phyloP scores from a whole-genome alignment of 1,139 yeast genomes.

The Meyerozyma smithsonii region DNA sequence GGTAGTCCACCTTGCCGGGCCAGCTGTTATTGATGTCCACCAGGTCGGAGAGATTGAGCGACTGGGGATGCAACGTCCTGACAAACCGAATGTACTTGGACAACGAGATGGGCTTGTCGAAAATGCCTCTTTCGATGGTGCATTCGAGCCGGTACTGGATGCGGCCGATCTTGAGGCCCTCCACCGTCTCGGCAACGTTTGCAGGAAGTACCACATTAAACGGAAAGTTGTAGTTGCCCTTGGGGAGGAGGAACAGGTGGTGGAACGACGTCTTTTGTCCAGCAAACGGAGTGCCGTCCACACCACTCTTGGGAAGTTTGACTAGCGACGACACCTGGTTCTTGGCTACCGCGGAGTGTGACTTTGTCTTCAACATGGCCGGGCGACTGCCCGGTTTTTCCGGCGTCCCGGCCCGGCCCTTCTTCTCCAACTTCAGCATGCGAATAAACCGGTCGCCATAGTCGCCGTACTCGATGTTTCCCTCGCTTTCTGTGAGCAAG shows the following conservation, averaged over 20 bases:
- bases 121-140: constrained; percentile 49
- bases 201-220: constrained; percentile 54
- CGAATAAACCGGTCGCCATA: constrained; percentile 32
- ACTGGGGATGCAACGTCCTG: constrained; percentile 51
- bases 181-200: constrained; percentile 61
- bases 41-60: constrained; percentile 47
- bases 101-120: constrained; percentile 37
- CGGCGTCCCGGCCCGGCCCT: constrained; percentile 4
- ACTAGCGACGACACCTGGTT: constrained; percentile 11
- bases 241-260: constrained; percentile 47
- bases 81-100: constrained; percentile 31
- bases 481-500: constrained; percentile 43
- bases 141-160: constrained; percentile 53
- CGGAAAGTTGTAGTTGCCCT: constrained; percentile 66
- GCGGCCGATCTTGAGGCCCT: constrained; percentile 51
- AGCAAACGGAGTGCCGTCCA: constrained; percentile 43
- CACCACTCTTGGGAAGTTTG: constrained; percentile 33
- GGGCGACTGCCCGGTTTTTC: constrained; percentile 10
- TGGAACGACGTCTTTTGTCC: constrained; percentile 16
- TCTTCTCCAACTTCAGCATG: constrained; percentile 11
- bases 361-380: constrained; percentile 13
- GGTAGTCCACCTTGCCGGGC: constrained; percentile 63
- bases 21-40: constrained; percentile 59
- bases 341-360: constrained; percentile 14
- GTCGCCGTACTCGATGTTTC: constrained; percentile 39